Conservation (phyloP, 2,329 filamentous ascomycete genomes). For the Colletotrichum sp. region DNA sequence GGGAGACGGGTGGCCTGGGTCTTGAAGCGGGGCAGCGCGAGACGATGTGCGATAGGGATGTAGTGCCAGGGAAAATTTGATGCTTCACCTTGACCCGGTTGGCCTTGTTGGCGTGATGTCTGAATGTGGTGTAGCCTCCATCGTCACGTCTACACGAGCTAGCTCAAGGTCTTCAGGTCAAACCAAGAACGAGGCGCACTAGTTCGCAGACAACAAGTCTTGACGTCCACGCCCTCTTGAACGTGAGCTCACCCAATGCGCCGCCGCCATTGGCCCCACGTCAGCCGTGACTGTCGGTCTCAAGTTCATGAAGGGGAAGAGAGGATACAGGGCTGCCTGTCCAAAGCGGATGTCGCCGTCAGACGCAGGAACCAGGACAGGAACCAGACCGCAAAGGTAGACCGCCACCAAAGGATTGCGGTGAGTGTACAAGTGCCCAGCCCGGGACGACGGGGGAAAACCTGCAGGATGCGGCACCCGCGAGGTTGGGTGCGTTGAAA, state of each 20-base stretch:
- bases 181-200: background rate
- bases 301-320: background rate
- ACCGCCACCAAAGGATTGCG: background rate
- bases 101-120: background rate
- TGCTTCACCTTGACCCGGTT: background rate
- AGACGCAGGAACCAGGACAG: background rate
- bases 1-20: background rate
- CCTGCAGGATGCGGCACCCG: background rate
- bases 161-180: background rate
- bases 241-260: background rate
- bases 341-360: background rate
- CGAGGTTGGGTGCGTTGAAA: slow-evolving; percentile 17
- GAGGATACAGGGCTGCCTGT: background rate
- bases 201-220: background rate
- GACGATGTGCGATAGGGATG: background rate
- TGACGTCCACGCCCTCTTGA: background rate
- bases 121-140: background rate
- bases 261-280: background rate
- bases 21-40: background rate
- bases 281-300: background rate
- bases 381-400: background rate
- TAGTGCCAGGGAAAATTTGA: background rate
- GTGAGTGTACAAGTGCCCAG: background rate
- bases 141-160: background rate
- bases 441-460: background rate